Evolutionary conservation across 345 rosid species (phyloP).

Genomic region (Gossypium raimondii): DNA sequence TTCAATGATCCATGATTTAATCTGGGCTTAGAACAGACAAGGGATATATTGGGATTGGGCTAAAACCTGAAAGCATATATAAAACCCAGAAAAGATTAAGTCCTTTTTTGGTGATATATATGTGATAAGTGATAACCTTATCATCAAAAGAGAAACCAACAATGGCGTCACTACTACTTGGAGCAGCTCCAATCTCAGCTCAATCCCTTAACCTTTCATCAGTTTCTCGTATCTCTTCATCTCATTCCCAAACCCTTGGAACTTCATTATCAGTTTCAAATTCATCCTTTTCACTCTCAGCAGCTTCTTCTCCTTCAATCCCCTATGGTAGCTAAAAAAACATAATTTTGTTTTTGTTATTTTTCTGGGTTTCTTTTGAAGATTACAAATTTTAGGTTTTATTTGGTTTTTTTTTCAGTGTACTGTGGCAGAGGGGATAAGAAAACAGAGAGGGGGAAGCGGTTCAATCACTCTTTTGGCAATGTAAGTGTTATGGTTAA

Average conservation of each 20-base stretch:
- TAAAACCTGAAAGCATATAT: not conserved
- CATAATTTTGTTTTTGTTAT: not conserved
- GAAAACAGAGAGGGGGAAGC: conserved; percentile 86
- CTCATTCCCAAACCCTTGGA: conserved; percentile 47
- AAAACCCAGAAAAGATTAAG: not conserved
- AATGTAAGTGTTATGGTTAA: conserved; percentile 44
- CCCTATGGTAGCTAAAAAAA: conserved; percentile 29
- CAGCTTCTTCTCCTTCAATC: conserved; percentile 26
- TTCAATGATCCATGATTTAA: not conserved
- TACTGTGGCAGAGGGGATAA: conserved; percentile 84
- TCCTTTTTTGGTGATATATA: not conserved
- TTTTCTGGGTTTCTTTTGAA: not conserved
- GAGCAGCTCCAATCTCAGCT: conserved; percentile 38
- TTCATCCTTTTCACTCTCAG: conserved; percentile 30
- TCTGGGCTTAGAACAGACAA: not conserved
- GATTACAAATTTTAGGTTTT: not conserved
- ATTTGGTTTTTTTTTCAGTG: conserved; percentile 30
- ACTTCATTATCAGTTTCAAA: conserved; percentile 30
- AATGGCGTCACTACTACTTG: conserved; percentile 56
- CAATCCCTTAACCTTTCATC: conserved; percentile 16
- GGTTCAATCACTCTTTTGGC: conserved; percentile 87
- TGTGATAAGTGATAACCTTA: not conserved
- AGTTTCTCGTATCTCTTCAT: conserved; percentile 34
- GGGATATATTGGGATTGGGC: not conserved
- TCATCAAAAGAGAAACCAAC: not conserved